Conservation (phyloP, 2,329 filamentous ascomycete species). For the Botrytis fabae region DNA sequence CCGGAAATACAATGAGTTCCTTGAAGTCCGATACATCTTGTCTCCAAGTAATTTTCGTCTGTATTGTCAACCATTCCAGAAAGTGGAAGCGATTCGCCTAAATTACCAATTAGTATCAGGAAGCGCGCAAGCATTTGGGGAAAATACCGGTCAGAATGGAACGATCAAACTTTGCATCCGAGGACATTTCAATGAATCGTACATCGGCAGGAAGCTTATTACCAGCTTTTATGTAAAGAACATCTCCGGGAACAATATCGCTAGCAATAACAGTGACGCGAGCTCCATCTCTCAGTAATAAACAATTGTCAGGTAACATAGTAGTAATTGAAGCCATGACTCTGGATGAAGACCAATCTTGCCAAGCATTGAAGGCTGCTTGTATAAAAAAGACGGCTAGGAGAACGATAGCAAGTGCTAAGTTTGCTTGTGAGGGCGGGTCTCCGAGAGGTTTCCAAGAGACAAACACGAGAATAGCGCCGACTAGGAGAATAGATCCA, state of each 20-base stretch:
- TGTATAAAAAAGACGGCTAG: conserved; percentile 67
- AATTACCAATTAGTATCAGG: not conserved
- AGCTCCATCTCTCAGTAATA: conserved; percentile 60
- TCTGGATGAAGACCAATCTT: conserved; percentile 71
- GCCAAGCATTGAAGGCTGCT: conserved; percentile 66
- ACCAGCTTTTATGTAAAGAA: conserved; percentile 66
- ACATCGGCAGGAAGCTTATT: conserved; percentile 74
- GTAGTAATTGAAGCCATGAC: conserved; percentile 77
- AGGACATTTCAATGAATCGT: conserved; percentile 65
- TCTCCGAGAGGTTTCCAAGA: conserved; percentile 73
- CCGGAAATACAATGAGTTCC: conserved; percentile 74
- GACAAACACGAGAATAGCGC: conserved; percentile 69
- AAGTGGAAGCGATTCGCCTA: conserved; percentile 61
- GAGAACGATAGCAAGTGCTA: conserved; percentile 71
- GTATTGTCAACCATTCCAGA: conserved; percentile 61
- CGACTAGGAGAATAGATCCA: conserved; percentile 66
- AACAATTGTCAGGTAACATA: conserved; percentile 73
- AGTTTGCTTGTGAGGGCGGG: conserved; percentile 66
- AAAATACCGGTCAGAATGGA: conserved; percentile 61
- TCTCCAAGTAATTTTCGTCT: conserved; percentile 74
- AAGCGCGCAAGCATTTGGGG: not conserved
- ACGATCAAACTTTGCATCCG: conserved; percentile 71
- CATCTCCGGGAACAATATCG: conserved; percentile 69
- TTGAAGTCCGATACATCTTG: conserved; percentile 70
- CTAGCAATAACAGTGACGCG: conserved; percentile 51